Evolutionary conservation across 108 stramenopile species (phyloP).

Genomic region (Nitzschia sp.): DNA sequence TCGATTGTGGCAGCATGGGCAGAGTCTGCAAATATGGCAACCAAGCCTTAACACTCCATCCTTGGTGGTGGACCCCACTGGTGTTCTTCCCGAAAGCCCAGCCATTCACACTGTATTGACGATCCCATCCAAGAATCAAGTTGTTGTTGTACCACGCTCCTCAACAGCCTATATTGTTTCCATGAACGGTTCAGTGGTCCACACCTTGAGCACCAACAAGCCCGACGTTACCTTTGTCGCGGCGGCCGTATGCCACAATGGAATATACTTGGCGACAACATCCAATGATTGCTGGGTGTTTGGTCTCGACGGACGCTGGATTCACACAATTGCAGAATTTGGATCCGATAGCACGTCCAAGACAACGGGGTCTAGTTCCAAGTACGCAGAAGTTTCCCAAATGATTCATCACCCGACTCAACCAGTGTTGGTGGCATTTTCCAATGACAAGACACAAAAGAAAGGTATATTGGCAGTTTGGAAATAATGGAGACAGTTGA

Average conservation of each 20-base stretch:
- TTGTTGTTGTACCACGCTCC: slow-evolving; percentile 71
- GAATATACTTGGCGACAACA: slow-evolving; percentile 62
- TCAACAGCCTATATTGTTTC: slow-evolving; percentile 63
- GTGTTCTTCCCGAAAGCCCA: slow-evolving; percentile 26
- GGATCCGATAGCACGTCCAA: slow-evolving; percentile 41
- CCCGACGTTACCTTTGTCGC: slow-evolving; percentile 47
- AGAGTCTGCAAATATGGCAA: slow-evolving; percentile 20
- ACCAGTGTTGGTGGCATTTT: slow-evolving; percentile 63
- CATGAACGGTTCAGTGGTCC: slow-evolving; percentile 51
- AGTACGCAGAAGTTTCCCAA: slow-evolving; percentile 56
- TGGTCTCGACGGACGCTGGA: slow-evolving; percentile 51
- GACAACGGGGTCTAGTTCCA: slow-evolving; percentile 10
- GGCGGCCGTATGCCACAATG: slow-evolving; percentile 63
- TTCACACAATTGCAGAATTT: slow-evolving; percentile 63
- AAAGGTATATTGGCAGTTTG: slow-evolving; percentile 70
- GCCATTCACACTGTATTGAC: slow-evolving; percentile 65
- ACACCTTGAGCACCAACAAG: slow-evolving; percentile 36
- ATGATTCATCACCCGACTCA: slow-evolving; percentile 73
- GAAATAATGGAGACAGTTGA: slow-evolving; percentile 42
- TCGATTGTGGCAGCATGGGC: slow-evolving; percentile 67
- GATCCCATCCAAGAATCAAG: slow-evolving; percentile 44
- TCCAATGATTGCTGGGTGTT: slow-evolving; percentile 72
- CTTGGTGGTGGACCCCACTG: slow-evolving; percentile 38
- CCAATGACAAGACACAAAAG: slow-evolving; percentile 77
- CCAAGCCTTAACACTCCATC: slow-evolving; percentile 8